Conservation (phyloP, 108 stramenopile genomes). For the Cylindrotheca fusiformis region DNA sequence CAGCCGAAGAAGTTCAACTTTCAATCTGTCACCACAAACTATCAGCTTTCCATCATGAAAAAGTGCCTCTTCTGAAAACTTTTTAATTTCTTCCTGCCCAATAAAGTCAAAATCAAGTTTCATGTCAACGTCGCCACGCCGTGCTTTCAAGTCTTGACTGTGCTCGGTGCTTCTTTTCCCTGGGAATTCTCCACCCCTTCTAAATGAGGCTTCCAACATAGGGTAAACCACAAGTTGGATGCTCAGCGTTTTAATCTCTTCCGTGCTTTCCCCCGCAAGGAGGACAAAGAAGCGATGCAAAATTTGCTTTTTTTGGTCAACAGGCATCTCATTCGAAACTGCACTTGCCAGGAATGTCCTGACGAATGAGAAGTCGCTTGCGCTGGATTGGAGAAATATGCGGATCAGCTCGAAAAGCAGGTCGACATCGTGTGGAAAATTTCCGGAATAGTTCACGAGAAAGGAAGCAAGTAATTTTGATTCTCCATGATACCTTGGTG, state of each 20-base stretch:
- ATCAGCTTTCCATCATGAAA: conserved; percentile 26
- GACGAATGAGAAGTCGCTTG: conserved; percentile 73
- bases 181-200: background rate
- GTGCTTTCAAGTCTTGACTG: background rate
- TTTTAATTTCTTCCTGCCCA: conserved; percentile 16
- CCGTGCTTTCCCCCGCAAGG: conserved; percentile 69
- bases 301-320: conserved; percentile 48
- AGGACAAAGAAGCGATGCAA: conserved; percentile 71
- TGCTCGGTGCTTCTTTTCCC: background rate
- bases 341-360: conserved; percentile 41
- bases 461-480: conserved; percentile 65
- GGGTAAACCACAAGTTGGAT: conserved; percentile 72
- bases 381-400: conserved; percentile 70
- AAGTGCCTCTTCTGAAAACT: conserved; percentile 44
- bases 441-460: conserved; percentile 65
- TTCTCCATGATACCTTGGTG: conserved; percentile 73
- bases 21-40: conserved; percentile 55
- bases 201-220: conserved; percentile 37
- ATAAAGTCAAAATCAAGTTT: conserved; percentile 19
- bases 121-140: background rate
- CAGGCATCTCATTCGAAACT: conserved; percentile 36
- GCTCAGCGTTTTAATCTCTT: conserved; percentile 76
- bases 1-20: conserved; percentile 87
- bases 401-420: conserved; percentile 83
- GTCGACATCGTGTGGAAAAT: conserved; percentile 65